Base-by-base conservation (phyloP, 148 eudicot genomes). In the Chenopodium berlandieri region DNA sequence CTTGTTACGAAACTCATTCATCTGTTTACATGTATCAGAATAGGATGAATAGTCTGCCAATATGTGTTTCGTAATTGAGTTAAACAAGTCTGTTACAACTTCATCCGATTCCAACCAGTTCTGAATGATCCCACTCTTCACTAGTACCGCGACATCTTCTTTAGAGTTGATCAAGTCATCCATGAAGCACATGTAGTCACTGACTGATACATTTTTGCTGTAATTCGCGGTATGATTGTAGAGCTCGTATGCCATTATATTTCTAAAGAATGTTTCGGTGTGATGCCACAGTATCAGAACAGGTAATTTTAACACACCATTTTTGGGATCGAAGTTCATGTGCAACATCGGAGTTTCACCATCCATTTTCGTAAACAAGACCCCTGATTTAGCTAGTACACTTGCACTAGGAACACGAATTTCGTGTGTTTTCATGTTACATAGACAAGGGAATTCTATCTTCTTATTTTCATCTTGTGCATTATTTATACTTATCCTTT, bases 121-220 rank as follows among this genome's bases (percentile, higher is more conserved):
- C 74, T 81, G 83, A 64, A 75, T 47, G 23, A 75, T 65, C 3
- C 77, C 71, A 19, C 37, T 75, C 50, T 67, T 44, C 48, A 81
- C 83, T 12, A 81, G 78, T n/a, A 74, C 62, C 1, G 62, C 64
- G 6, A 81, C 78, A 12, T 81, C 83, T 47, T 81, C 83, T 74
- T 81, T 64, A 7, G 83, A 44, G 37, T 75, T 32, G 23, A 81
- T 81, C 78, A 81, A 75, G 52, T 74, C 83, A 50, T 81, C 83
- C 83, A 81, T 81, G 20, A 81, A 81, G 73, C 83, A 81, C 83
- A 81, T 31, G 14, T 63, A 81, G 16, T 81, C 83, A 25, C 83
- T 81, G 1, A 81, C 25, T 4, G 73, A 74, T 66, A 25, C 68
- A 6, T 65, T 32, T 46, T 63, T 17, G 4, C 82, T 25, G 9